Conservation (phyloP, 1,139 yeast genomes). For the Yamadazyma songkhlaensis region DNA sequence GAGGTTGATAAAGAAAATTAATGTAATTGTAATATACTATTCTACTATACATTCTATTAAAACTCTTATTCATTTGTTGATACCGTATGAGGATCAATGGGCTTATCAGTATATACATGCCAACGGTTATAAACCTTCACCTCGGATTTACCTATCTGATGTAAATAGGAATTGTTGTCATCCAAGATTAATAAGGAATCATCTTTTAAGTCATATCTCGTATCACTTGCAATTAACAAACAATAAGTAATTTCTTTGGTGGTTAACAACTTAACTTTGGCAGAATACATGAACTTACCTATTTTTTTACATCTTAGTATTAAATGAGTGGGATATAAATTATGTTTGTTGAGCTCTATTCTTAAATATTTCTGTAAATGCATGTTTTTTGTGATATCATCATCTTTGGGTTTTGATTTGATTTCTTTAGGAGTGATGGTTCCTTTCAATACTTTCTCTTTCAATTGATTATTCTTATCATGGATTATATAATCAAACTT, state of each 20-base stretch:
- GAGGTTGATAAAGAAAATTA: constrained; percentile 10
- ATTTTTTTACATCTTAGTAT: constrained; percentile 11
- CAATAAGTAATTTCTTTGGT: constrained; percentile 5
- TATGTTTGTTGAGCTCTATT: constrained; percentile 8
- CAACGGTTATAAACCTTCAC: constrained; percentile 11
- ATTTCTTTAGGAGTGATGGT: background rate
- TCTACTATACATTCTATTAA: background rate
- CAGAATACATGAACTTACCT: constrained; percentile 22
- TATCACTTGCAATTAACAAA: constrained; percentile 19
- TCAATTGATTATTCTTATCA: constrained; percentile 8
- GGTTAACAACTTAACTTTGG: constrained; percentile 8
- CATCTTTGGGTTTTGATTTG: background rate
- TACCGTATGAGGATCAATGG: constrained; percentile 6
- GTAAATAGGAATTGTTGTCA: constrained; percentile 7
- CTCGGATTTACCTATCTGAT: constrained; percentile 3
- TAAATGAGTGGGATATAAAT: constrained; percentile 17
- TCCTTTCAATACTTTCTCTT: background rate
- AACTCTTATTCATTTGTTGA: background rate
- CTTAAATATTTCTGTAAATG: constrained; percentile 7
- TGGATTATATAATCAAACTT: constrained; percentile 18
- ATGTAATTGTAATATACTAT: constrained; percentile 1
- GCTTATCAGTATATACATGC: constrained; percentile 16
- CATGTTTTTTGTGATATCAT: constrained; percentile 1
- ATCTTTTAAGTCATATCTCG: constrained; percentile 10
- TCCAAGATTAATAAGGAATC: constrained; percentile 10